phyloP scores from a whole-genome alignment of 2,329 filamentous ascomycete species.

The Beauveria sp. region DNA sequence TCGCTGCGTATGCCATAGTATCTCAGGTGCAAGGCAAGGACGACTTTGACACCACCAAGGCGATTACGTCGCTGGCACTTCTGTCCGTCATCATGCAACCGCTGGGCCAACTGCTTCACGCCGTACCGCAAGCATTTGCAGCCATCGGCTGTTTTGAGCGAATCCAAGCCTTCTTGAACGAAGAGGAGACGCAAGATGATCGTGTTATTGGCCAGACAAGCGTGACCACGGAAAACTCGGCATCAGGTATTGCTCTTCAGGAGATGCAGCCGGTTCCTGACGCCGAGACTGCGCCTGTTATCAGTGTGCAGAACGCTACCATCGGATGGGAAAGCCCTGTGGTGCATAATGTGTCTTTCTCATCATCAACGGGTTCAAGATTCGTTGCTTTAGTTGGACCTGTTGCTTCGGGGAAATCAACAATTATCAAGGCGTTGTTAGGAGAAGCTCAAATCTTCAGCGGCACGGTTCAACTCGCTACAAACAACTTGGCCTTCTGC shows the following conservation, averaged over 20 bases:
- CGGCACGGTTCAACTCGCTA: neutral
- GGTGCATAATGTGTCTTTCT: conserved; percentile 11
- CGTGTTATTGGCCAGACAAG: conserved; percentile 2
- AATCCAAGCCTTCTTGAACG: conserved; percentile 7
- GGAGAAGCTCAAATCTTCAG: conserved; percentile 3
- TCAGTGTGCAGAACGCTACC: conserved; percentile 9
- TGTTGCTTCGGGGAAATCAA: conserved; percentile 9
- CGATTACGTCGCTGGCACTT: conserved; percentile 8
- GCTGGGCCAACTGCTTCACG: neutral
- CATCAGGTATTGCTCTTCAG: neutral
- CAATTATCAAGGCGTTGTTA: conserved; percentile 1
- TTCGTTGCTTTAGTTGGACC: conserved; percentile 5
- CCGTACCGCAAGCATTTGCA: neutral
- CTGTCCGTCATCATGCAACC: conserved; percentile 1
- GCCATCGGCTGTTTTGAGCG: conserved; percentile 10
- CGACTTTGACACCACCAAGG: conserved; percentile 3
- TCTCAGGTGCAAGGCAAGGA: conserved; percentile 1
- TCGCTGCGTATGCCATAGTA: conserved; percentile 5
- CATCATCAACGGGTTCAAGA: conserved; percentile 1
- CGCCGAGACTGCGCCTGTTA: conserved; percentile 1
- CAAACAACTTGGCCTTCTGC: conserved; percentile 5
- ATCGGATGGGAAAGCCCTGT: conserved; percentile 9
- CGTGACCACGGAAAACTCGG: neutral
- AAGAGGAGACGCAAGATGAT: conserved; percentile 3
- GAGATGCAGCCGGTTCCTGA: neutral